These are phyloP conservation scores for Hypoxylon perforatum DNA, from an alignment of 495 filamentous ascomycete genomes.

Conservation along the genomic window DNA sequence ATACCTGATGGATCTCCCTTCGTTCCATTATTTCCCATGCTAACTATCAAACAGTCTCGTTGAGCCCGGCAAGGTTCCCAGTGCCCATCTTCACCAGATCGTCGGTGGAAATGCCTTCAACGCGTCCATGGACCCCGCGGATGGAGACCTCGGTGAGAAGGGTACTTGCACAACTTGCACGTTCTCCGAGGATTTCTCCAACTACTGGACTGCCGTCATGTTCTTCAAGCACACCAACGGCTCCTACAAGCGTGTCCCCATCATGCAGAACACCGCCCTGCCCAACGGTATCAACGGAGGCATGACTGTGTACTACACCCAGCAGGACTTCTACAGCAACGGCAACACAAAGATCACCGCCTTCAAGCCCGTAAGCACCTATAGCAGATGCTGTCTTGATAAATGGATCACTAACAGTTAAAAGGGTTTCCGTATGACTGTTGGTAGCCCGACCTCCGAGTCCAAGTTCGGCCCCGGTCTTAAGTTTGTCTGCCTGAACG, in stretches of 20 bases:
- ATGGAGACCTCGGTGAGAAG: conserved; percentile 53
- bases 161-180: conserved; percentile 60
- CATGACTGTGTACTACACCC: conserved; percentile 66
- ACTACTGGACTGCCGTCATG: conserved; percentile 64
- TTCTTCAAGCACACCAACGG: conserved; percentile 66
- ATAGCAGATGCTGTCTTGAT: neutral
- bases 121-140: conserved; percentile 53
- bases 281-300: conserved; percentile 62
- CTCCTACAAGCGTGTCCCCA: conserved; percentile 61
- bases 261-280: conserved; percentile 60
- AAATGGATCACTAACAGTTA: neutral
- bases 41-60: conserved; percentile 40
- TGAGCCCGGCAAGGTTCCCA: conserved; percentile 57
- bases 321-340: conserved; percentile 59
- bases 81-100: conserved; percentile 63
- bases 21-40: no score
- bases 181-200: conserved; percentile 60
- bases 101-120: conserved; percentile 64
- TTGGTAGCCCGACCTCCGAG: conserved; percentile 55
- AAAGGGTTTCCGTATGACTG: conserved; percentile 67
- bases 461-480: conserved; percentile 52
- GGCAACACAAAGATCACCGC: conserved; percentile 60
- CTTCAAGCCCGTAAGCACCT: conserved; percentile 57
- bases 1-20: no score
- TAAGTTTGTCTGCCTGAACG: conserved; percentile 59